Evolutionary conservation across 192 early-diverging fungal species (phyloP).

Genomic region (Backusella parvicylindrica): DNA sequence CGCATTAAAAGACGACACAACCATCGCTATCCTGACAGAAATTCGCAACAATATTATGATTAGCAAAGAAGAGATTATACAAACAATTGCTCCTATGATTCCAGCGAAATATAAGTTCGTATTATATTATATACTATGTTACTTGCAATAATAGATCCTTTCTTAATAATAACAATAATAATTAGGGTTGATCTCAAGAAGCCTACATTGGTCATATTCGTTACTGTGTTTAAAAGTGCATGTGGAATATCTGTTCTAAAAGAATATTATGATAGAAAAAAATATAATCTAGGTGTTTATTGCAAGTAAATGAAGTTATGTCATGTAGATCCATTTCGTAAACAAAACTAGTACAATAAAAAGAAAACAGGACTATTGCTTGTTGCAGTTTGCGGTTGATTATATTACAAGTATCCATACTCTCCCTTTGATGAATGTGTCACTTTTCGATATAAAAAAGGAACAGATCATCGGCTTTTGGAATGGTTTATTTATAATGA

Average conservation of each 20-base stretch:
- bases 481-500: too few relatives aligned
- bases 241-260: constrained; percentile 41
- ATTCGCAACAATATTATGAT: constrained; percentile 38
- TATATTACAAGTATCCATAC: too few relatives aligned
- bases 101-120: constrained; percentile 28
- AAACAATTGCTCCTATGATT: constrained; percentile 21
- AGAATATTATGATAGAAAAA: constrained; percentile 40
- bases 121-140: background rate
- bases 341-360: too few relatives aligned
- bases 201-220: constrained; percentile 41
- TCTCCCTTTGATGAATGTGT: too few relatives aligned
- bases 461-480: too few relatives aligned
- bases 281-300: constrained; percentile 35
- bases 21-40: constrained; percentile 42
- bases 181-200: constrained; percentile 35
- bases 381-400: too few relatives aligned
- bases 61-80: constrained; percentile 30
- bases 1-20: constrained; percentile 5
- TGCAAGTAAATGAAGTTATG: background rate
- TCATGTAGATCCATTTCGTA: too few relatives aligned
- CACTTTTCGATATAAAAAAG: too few relatives aligned
- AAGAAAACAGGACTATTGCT: too few relatives aligned
- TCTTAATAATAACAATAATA: background rate
- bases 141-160: background rate
- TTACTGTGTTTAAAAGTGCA: constrained; percentile 45